Evolutionary conservation across 2,329 filamentous ascomycete species (phyloP).

Genomic region (Sarocladium strictum): DNA sequence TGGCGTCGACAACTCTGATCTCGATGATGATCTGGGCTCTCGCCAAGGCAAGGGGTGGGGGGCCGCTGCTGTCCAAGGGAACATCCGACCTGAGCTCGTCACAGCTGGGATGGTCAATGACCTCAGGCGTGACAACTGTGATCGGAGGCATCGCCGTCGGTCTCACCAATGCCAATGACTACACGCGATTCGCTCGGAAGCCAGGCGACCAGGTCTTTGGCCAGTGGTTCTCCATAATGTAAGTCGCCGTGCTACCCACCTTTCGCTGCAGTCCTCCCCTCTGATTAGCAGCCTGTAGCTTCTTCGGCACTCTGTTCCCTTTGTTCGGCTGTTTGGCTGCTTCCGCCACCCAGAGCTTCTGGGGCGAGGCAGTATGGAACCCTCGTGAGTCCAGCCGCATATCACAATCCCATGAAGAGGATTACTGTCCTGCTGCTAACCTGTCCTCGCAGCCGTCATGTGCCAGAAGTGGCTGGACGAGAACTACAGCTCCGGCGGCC

Average conservation of each 20-base stretch:
- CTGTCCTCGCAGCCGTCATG: neutral
- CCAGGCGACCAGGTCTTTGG: constrained; percentile 10
- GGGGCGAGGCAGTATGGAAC: constrained; percentile 1
- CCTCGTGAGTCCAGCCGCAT: neutral
- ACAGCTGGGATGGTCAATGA: neutral
- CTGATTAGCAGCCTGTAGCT: neutral
- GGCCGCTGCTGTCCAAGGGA: neutral
- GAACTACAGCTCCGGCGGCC: constrained; percentile 17
- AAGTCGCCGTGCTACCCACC: too few species aligned
- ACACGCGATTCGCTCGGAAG: constrained; percentile 15
- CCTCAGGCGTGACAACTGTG: constrained; percentile 16
- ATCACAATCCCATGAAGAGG: too few species aligned
- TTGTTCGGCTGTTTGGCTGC: constrained; percentile 4
- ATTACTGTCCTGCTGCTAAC: neutral
- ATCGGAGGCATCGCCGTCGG: constrained; percentile 16
- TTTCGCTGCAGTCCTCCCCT: too few species aligned
- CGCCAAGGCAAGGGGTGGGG: neutral
- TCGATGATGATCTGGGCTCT: neutral
- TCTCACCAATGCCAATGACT: constrained; percentile 16
- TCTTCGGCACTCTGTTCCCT: constrained; percentile 1
- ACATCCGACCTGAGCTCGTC: neutral
- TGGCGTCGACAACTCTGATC: constrained; percentile 1
- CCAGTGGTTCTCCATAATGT: constrained; percentile 3
- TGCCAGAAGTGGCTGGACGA: constrained; percentile 27
- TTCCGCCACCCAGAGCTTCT: constrained; percentile 1